These are phyloP conservation scores for Suhomyces terraborum DNA, from an alignment of 1,139 yeast genomes.

Conservation along the genomic window DNA sequence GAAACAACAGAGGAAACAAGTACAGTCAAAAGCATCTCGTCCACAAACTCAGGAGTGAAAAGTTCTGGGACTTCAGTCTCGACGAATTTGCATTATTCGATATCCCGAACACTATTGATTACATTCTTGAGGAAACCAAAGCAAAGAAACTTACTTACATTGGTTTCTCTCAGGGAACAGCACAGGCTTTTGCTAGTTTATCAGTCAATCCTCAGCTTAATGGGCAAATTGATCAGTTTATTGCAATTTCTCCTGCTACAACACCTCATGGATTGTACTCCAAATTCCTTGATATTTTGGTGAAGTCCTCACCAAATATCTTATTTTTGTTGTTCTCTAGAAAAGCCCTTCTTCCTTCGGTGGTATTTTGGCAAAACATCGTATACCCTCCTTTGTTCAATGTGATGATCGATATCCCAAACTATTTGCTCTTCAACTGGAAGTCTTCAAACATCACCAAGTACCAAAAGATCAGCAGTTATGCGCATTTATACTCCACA, in stretches of 20 bases:
- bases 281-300: constrained; percentile 70
- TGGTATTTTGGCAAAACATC: constrained; percentile 78
- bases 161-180: constrained; percentile 91
- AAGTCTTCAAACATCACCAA: constrained; percentile 64
- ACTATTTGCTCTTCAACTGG: constrained; percentile 77
- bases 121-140: constrained; percentile 31
- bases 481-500: constrained; percentile 84
- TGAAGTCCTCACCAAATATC: constrained; percentile 77
- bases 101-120: constrained; percentile 48
- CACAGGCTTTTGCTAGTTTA: constrained; percentile 83
- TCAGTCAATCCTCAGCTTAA: constrained; percentile 72
- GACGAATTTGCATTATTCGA: constrained; percentile 53
- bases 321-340: constrained; percentile 76
- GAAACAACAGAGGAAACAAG: constrained; percentile 88
- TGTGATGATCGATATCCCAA: constrained; percentile 68
- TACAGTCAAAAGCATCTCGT: constrained; percentile 58
- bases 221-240: constrained; percentile 64
- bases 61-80: constrained; percentile 49
- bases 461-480: constrained; percentile 73
- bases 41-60: constrained; percentile 38
- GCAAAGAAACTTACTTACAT: constrained; percentile 58
- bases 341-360: constrained; percentile 70
- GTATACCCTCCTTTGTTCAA: constrained; percentile 84
- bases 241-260: constrained; percentile 92
- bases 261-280: constrained; percentile 87